These are phyloP conservation scores for Penicillium oxalicum DNA, from an alignment of 2,329 filamentous ascomycete genomes.

Conservation along the genomic window DNA sequence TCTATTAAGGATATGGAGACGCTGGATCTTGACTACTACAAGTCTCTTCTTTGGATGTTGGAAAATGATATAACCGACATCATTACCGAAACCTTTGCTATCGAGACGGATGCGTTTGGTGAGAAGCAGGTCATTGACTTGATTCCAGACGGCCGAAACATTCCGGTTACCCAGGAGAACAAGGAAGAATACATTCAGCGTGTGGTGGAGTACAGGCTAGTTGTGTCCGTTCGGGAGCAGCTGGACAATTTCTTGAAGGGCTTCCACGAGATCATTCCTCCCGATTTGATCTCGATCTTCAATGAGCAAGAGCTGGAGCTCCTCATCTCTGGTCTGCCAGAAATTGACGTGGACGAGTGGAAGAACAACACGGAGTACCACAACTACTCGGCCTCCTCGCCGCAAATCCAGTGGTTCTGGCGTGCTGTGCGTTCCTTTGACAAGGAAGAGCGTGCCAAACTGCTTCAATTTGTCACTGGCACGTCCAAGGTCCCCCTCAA, in stretches of 20 bases:
- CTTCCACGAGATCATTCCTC: conserved; percentile 97
- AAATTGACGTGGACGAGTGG: conserved; percentile 98
- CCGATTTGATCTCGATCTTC: conserved; percentile 92
- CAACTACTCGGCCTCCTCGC: conserved; percentile 89
- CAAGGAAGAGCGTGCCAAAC: conserved; percentile 95
- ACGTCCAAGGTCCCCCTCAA: conserved; percentile 98
- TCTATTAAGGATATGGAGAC: conserved; percentile 99
- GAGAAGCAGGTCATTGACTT: conserved; percentile 83
- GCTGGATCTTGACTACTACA: conserved; percentile 97
- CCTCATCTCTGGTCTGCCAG: conserved; percentile 90
- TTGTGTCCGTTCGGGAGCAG: conserved; percentile 88
- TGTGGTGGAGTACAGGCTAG: conserved; percentile 88
- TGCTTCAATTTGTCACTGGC: conserved; percentile 96
- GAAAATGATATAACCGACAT: conserved; percentile 98
- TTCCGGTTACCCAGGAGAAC: conserved; percentile 93
- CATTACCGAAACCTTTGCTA: conserved; percentile 91
- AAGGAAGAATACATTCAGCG: conserved; percentile 96
- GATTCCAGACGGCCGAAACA: conserved; percentile 78
- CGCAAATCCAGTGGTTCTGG: conserved; percentile 99
- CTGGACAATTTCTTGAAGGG: conserved; percentile 84
- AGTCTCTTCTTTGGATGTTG: conserved; percentile 96
- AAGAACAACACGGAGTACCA: conserved; percentile 98
- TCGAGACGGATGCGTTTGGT: conserved; percentile 91
- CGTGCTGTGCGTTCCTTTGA: conserved; percentile 93
- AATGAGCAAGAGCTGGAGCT: conserved; percentile 97